A percentile compares a stretch with the other conserved stretches of the same genome.
These are phyloP conservation scores for Pelargonium citronellum DNA, from an alignment of 441 rosid genomes.

Conservation along the genomic window DNA sequence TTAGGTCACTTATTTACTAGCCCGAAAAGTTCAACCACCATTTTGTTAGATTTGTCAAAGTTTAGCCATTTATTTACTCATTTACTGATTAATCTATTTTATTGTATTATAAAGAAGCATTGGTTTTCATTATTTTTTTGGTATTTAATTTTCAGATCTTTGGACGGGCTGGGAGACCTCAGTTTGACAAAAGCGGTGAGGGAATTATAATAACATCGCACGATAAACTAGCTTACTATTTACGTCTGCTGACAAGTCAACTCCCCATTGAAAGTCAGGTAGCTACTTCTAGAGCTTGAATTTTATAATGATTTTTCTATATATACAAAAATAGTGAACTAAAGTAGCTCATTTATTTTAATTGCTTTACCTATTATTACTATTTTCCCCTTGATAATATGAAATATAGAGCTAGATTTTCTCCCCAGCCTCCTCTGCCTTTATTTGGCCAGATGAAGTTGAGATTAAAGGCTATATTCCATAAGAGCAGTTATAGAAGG, in stretches of 20 bases:
- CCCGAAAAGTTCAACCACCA: too few relatives aligned
- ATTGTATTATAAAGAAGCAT: neutral
- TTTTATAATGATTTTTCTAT: neutral
- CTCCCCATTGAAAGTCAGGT: constrained; percentile 99
- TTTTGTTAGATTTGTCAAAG: too few relatives aligned
- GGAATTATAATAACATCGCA: constrained; percentile 98
- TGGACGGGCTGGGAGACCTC: constrained; percentile 99
- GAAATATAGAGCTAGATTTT: neutral
- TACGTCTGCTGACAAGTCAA: constrained; percentile 86
- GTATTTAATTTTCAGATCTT: constrained; percentile 55
- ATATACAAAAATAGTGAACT: neutral
- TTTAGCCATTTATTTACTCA: neutral
- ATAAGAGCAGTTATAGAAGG: neutral
- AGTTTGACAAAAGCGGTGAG: constrained; percentile 98
- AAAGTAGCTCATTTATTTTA: neutral
- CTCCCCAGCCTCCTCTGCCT: constrained; percentile 8
- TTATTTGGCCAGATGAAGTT: neutral
- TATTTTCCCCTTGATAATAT: neutral
- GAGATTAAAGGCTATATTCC: neutral
- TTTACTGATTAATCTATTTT: constrained; percentile 2
- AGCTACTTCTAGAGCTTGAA: constrained; percentile 19
- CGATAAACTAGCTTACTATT: constrained; percentile 87
- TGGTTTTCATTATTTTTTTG: constrained; percentile 15
- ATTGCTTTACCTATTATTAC: neutral
- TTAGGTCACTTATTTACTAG: too few relatives aligned